These are phyloP conservation scores for Mortierella claussenii DNA, from an alignment of 192 early-diverging fungal species.

Conservation along the genomic window DNA sequence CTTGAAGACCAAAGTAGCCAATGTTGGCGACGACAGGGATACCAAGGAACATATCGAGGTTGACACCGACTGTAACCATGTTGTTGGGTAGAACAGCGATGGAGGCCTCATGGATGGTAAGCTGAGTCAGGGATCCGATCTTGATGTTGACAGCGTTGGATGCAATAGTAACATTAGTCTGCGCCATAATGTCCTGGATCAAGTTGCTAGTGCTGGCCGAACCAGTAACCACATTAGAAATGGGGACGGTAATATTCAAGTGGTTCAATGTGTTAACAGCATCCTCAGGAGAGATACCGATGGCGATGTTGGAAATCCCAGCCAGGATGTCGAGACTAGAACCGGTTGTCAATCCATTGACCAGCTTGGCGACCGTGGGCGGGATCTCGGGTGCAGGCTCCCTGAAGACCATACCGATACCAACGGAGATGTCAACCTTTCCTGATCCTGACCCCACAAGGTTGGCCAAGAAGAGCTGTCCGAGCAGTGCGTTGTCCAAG, in stretches of 20 bases:
- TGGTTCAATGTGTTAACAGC: slow-evolving; percentile 36
- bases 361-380: slow-evolving; percentile 29
- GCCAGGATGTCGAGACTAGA: slow-evolving; percentile 23
- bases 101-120: slow-evolving; percentile 42
- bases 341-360: slow-evolving; percentile 36
- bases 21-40: slow-evolving; percentile 46
- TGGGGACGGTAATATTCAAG: slow-evolving; percentile 15
- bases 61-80: slow-evolving; percentile 31
- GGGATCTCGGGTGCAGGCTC: slow-evolving; percentile 39
- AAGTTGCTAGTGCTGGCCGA: slow-evolving; percentile 12
- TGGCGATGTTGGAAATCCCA: slow-evolving; percentile 34
- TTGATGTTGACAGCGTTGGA: slow-evolving; percentile 27
- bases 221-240: slow-evolving; percentile 34
- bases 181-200: slow-evolving; percentile 8
- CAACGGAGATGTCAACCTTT: slow-evolving; percentile 38
- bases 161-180: slow-evolving; percentile 33
- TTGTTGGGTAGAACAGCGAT: slow-evolving; percentile 48
- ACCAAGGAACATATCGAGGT: slow-evolving; percentile 49
- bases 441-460: slow-evolving; percentile 39
- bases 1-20: slow-evolving; percentile 48
- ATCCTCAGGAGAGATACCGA: slow-evolving; percentile 43
- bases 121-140: slow-evolving; percentile 30
- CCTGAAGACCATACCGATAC: slow-evolving; percentile 42
- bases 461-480: slow-evolving; percentile 31
- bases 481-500: slow-evolving; percentile 32